phyloP scores from a whole-genome alignment of 2,329 filamentous ascomycete species.

The Sclerotinia glacialis region DNA sequence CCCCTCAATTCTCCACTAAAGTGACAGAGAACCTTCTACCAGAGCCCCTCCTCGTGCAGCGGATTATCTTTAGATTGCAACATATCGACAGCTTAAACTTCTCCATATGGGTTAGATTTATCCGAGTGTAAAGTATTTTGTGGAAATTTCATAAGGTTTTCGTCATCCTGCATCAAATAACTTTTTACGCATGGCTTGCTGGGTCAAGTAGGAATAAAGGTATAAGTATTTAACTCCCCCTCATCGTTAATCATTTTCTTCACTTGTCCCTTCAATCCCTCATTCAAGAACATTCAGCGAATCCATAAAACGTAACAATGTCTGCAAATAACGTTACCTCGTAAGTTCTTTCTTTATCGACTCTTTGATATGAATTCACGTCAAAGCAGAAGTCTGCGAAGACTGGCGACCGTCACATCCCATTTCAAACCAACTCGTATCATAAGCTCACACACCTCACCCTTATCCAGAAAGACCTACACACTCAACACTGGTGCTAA shows the following conservation, averaged over 20 bases:
- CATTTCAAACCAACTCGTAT: slow-evolving; percentile 13
- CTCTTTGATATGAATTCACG: slow-evolving; percentile 25
- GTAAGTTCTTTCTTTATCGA: slow-evolving; percentile 28
- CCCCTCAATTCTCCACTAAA: slow-evolving; percentile 17
- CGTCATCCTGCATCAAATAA: slow-evolving; percentile 17
- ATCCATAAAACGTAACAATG: slow-evolving; percentile 31
- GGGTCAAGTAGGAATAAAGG: slow-evolving; percentile 3
- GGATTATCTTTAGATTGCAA: slow-evolving; percentile 9
- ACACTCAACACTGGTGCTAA: slow-evolving; percentile 73
- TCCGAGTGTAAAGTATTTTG: slow-evolving; percentile 8
- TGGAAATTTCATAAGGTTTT: slow-evolving; percentile 1
- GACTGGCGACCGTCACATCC: slow-evolving; percentile 19
- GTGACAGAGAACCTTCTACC: slow-evolving; percentile 10
- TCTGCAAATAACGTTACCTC: slow-evolving; percentile 34
- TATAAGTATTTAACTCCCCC: slow-evolving; percentile 13
- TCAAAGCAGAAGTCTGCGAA: slow-evolving; percentile 21
- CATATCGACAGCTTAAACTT: slow-evolving; percentile 1
- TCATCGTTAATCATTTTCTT: neutral
- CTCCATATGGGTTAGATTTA: slow-evolving; percentile 12
- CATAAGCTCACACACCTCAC: slow-evolving; percentile 28
- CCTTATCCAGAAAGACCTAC: slow-evolving; percentile 50
- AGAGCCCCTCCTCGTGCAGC: slow-evolving; percentile 18
- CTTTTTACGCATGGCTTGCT: neutral
- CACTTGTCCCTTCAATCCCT: neutral
- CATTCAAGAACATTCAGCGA: neutral